Percentiles rank a stretch among this genome's conserved stretches.
These are phyloP conservation scores for Rhizopogon vulgaris DNA, from an alignment of 768 basidiomycete species.

Conservation along the genomic window DNA sequence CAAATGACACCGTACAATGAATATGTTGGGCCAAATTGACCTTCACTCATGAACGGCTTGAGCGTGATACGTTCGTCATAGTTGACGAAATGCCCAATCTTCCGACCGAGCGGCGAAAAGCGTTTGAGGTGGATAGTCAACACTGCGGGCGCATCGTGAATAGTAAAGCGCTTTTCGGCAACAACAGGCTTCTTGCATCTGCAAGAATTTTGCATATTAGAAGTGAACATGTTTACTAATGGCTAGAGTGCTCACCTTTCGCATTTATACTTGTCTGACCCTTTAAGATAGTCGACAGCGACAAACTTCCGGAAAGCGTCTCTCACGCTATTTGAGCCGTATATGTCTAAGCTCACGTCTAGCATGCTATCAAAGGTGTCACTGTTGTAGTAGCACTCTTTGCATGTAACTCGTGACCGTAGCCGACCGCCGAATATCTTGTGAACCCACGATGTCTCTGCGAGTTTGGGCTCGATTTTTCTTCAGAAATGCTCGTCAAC, in stretches of 20 bases:
- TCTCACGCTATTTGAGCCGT: slow-evolving; percentile 51
- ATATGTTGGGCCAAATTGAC: slow-evolving; percentile 71
- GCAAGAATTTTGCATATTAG: slow-evolving; percentile 1
- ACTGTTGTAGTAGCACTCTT: slow-evolving; percentile 75
- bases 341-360: slow-evolving; percentile 90
- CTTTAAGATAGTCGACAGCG: slow-evolving; percentile 75
- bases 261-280: slow-evolving; percentile 95
- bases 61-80: slow-evolving; percentile 75
- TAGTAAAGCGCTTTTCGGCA: slow-evolving; percentile 85
- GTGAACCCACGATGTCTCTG: slow-evolving; percentile 91
- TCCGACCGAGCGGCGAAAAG: slow-evolving; percentile 86
- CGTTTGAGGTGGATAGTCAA: slow-evolving; percentile 94
- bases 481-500: slow-evolving; percentile 29
- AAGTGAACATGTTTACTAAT: slow-evolving; percentile 4
- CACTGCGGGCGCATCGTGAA: slow-evolving; percentile 82
- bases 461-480: slow-evolving; percentile 63
- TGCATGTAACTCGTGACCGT: slow-evolving; percentile 87
- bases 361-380: slow-evolving; percentile 96
- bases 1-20: slow-evolving; percentile 88
- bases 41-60: slow-evolving; percentile 78
- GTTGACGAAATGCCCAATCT: slow-evolving; percentile 70
- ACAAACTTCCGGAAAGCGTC: slow-evolving; percentile 79
- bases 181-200: slow-evolving; percentile 91
- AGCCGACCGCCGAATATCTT: slow-evolving; percentile 89
- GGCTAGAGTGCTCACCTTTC: slow-evolving; percentile 71